These are phyloP conservation scores for Vaucheria bursata DNA, from an alignment of 352 stramenopile genomes.

Conservation along the genomic window DNA sequence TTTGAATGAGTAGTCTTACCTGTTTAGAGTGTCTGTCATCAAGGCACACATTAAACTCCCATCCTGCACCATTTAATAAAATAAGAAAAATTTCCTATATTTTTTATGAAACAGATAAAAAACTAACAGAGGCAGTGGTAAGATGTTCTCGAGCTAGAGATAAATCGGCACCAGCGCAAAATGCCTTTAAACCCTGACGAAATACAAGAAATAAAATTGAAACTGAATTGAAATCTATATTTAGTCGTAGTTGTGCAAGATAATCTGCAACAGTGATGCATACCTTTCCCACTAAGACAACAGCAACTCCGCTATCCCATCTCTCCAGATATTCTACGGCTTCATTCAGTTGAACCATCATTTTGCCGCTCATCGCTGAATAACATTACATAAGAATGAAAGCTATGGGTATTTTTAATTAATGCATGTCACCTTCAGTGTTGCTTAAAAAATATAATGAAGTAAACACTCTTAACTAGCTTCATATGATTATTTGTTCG, in stretches of 20 bases:
- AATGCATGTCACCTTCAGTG: not conserved
- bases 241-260: not conserved
- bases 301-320: conserved; percentile 58
- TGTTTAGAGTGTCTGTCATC: conserved; percentile 39
- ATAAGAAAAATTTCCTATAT: not conserved
- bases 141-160: conserved; percentile 64
- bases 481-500: not conserved
- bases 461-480: not conserved
- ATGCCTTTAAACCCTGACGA: conserved; percentile 54
- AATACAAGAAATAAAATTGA: not conserved
- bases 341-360: conserved; percentile 73
- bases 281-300: conserved; percentile 56
- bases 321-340: conserved; percentile 59
- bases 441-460: not conserved
- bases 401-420: not conserved
- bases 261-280: not conserved
- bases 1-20: no score
- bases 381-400: not conserved
- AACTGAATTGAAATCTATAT: not conserved
- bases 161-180: conserved; percentile 70
- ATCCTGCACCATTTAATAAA: conserved; percentile 16
- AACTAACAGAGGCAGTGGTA: conserved; percentile 51
- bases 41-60: conserved; percentile 32
- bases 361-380: conserved; percentile 63
- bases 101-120: not conserved